Percentiles rank a stretch among this genome's conserved stretches.
Conservation (phyloP, 139 green algal species). For the Chlamydomonas sphaeroides region DNA sequence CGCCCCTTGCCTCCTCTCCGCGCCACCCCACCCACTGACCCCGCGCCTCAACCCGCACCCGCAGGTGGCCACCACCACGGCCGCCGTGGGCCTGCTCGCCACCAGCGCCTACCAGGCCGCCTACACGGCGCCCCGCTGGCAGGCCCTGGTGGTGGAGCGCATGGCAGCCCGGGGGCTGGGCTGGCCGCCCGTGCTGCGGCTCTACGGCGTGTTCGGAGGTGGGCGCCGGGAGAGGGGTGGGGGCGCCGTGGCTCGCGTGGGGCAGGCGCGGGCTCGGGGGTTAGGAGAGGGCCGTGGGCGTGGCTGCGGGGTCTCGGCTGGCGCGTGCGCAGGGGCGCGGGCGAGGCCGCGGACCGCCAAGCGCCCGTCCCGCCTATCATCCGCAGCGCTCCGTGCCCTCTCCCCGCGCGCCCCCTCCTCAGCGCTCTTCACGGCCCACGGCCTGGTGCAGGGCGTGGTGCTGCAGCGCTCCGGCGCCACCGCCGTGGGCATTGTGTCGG, state of each 20-base stretch:
- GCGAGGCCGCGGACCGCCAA: too few species aligned
- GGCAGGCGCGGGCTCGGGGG: too few species aligned
- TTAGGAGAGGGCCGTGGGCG: too few species aligned
- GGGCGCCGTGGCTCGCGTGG: too few species aligned
- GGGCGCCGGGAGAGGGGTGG: too few species aligned
- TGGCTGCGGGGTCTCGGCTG: too few species aligned
- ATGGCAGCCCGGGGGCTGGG: constrained; percentile 8
- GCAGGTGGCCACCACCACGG: constrained; percentile 29
- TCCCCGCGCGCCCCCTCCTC: too few species aligned
- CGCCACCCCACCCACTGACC: background rate
- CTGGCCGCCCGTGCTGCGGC: constrained; percentile 1
- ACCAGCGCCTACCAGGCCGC: constrained; percentile 10
- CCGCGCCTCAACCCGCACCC: background rate
- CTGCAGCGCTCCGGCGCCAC: constrained; percentile 38
- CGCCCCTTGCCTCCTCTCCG: too few species aligned
- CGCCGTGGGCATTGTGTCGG: constrained; percentile 19
- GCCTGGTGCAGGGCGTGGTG: constrained; percentile 39
- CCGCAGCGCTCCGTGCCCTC: too few species aligned
- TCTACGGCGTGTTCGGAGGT: constrained; percentile 35
- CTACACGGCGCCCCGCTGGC: constrained; percentile 30
- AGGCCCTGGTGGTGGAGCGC: constrained; percentile 11
- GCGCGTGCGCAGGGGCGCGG: too few species aligned
- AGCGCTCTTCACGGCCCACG: constrained; percentile 36
- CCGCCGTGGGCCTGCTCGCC: constrained; percentile 15
- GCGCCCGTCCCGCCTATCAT: too few species aligned